Base-by-base conservation (phyloP, 108 stramenopile genomes). In the Fragilaria crotonensis region DNA sequence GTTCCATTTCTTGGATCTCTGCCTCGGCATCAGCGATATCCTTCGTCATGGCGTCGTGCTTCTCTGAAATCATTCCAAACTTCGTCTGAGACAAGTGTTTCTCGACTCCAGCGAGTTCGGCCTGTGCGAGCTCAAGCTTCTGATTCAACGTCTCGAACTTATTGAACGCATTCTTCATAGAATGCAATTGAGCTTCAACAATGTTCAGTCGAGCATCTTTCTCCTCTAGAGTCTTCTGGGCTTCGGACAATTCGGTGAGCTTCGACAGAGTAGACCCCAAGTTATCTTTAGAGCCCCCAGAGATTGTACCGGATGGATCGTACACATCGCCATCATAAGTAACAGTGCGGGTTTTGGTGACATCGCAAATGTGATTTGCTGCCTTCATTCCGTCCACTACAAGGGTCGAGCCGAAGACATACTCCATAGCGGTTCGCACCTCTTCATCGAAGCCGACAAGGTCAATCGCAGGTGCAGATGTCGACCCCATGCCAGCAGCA, bases 301-400 rank as follows among this genome's bases (percentile, higher is more conserved):
- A 92, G 41, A 99, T 94, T 18, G 96, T 97, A 25, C 98, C 98
- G 2, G 93, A 83, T 0, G 98, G 98, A 63, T 99, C 97, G 66
- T 93, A 97, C 18, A 94, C 83, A 62, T 99, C 98, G 31, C 98
- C 98, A 26, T 96, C 93, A 26, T 95, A 64, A 23, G 98, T 99
- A 3, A 98, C 97, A 14, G 94, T 94, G 29, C 82, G 80, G 19
- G 91, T 87, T 49, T 86, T 87, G 30, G 96, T 93, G 4, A 77
- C 70, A 67, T 97, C 96, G 45, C 96, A 96, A 58, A 95, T 93
- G 5, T 75, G 57, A 63, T 94, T 95, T 1, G 97, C 98, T 47
- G 94, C 78, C 51, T 90, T 83, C 19, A 80, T 72, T 25, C 74
- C 74, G 61, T 97, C 95, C 51, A 97, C 96, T 29, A 99, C 88